Base-by-base conservation (phyloP, 257 asterid genomes). In the Forsythia viridissima region DNA sequence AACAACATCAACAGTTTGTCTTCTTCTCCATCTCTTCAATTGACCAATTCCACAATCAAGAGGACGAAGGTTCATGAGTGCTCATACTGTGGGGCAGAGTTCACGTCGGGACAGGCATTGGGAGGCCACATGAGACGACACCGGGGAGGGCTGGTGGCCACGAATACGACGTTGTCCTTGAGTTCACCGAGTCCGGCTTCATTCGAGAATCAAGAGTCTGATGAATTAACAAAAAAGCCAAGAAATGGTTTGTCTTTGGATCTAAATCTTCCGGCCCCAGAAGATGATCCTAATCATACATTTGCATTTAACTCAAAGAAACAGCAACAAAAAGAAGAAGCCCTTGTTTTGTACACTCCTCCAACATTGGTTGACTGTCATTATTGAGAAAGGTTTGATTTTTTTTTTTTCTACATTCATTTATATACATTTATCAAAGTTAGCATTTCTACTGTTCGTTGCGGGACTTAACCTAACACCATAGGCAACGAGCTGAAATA, bases 91-190 rank as follows among this genome's bases (percentile, higher is more conserved):
- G 90, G 92, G 70, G 91, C 92, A 3, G 91, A 88, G 88, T 90
- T 90, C 66, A 80, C 89, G 2, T 90, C 92, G 12, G 94, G 92
- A 51, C 94, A 90, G 81, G 94, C 94, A 34, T 86, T 90, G 70
- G 94, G 94, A 2, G 94, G 94, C 16, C 94, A 90, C 89, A 90
- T 90, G 94, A 85, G 94, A 86, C 85, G 89, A 39, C 94, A 90
- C 82, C 88, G 91, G 4, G 82, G 76, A 13, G 86, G 71, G 9
- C 78, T 86, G 9, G n/a, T 81, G 12, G 48, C 81, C 57, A 81
- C 84, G n/a, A 41, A 84, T 18, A 84, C 83, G 4, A 77, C 83
- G 7, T 75, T 82, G 79, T 82, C 83, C 16, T 57, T 87, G 36
- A 80, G 85, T 41, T 85, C 85, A 3, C 74, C 73, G 70, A 84